phyloP scores from a whole-genome alignment of 257 asterid species.

The Leonotis leonurus region DNA sequence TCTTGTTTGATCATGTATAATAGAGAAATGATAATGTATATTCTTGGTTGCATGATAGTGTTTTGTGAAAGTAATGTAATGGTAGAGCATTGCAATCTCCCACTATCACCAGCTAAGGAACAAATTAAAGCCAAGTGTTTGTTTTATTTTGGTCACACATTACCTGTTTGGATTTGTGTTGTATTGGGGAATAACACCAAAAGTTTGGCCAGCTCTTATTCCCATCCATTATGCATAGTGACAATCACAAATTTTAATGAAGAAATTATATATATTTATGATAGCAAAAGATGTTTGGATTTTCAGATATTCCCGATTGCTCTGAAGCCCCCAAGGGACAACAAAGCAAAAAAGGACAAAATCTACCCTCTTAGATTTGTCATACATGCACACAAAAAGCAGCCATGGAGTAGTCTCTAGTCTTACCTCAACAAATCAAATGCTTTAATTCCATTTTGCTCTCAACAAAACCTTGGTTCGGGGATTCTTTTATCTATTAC shows the following conservation, averaged over 20 bases:
- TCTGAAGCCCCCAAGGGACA: conserved; percentile 36
- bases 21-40: no score
- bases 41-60: neutral
- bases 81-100: conserved; percentile 27
- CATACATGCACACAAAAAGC: conserved; percentile 24
- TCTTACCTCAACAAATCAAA: conserved; percentile 7
- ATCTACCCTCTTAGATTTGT: conserved; percentile 32
- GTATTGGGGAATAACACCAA: conserved; percentile 33
- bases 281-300: conserved; percentile 12
- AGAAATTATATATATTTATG: conserved; percentile 8
- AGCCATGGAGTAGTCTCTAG: conserved; percentile 32
- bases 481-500: neutral
- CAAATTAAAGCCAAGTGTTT: conserved; percentile 18
- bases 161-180: conserved; percentile 25
- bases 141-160: conserved; percentile 27
- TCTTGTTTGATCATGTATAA: no score
- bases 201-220: conserved; percentile 37
- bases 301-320: conserved; percentile 27
- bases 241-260: conserved; percentile 27
- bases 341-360: conserved; percentile 30
- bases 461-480: conserved; percentile 11
- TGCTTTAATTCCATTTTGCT: conserved; percentile 25
- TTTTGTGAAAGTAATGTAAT: no score
- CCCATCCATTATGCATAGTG: conserved; percentile 37
- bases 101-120: conserved; percentile 23